Conservation (phyloP, 371 early-diverging fungal species). For the Circinella minor region DNA sequence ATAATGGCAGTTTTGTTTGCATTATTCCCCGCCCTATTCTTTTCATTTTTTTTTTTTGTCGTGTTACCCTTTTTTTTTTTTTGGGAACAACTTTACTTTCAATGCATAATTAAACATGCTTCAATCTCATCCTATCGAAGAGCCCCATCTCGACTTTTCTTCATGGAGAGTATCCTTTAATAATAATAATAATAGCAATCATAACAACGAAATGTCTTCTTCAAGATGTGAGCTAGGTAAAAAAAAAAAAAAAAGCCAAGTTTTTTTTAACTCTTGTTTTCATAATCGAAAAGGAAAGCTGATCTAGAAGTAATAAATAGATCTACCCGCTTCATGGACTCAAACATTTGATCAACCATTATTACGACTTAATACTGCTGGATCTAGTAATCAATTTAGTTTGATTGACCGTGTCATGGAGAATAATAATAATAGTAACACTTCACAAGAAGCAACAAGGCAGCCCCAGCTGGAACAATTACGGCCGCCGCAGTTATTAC, state of each 20-base stretch:
- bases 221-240: not conserved
- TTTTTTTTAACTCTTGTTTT: not conserved
- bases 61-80: not conserved
- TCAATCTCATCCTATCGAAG: not conserved
- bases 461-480: not conserved
- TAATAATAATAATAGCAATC: not conserved
- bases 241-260: not conserved
- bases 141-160: slow-evolving; percentile 1
- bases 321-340: slow-evolving; percentile 5
- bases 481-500: not conserved
- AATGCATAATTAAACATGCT: slow-evolving; percentile 2
- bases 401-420: slow-evolving; percentile 2
- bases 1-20: no score
- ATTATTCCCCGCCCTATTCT: no score
- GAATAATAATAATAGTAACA: not conserved
- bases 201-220: not conserved
- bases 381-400: not conserved
- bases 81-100: not conserved
- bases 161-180: not conserved
- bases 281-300: not conserved
- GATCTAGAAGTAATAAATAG: not conserved
- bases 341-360: not conserved
- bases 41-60: not conserved
- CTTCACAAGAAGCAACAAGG: not conserved
- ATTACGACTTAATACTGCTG: not conserved